Percentiles rank a stretch among this genome's conserved stretches.
These are phyloP conservation scores for Oropetium thomaeum DNA, from an alignment of 176 grass and related monocot species.

Conservation along the genomic window DNA sequence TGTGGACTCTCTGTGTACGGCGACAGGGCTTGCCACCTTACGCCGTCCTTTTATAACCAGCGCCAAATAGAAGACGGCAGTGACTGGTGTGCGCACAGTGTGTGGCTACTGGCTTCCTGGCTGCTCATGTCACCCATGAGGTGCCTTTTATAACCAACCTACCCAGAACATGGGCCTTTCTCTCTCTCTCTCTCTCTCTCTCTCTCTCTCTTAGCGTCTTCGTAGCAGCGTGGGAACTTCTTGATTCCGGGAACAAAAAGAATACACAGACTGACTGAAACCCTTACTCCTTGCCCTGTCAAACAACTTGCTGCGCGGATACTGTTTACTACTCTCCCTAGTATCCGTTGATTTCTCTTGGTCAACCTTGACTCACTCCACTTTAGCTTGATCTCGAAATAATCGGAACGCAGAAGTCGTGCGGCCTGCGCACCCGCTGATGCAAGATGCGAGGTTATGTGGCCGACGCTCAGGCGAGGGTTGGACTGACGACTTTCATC, in stretches of 20 bases:
- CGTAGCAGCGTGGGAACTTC: background rate
- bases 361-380: conserved; percentile 17
- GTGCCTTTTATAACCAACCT: conserved; percentile 23
- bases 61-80: background rate
- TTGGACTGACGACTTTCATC: background rate
- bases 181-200: too few species aligned
- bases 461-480: background rate
- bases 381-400: background rate
- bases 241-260: background rate
- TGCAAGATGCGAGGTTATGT: background rate
- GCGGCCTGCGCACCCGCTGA: background rate
- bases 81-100: background rate
- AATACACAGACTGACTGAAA: background rate
- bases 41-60: conserved; percentile 10
- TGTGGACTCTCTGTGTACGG: background rate
- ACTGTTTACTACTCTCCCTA: background rate
- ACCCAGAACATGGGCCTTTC: background rate
- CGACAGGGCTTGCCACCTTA: background rate
- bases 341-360: background rate
- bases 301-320: background rate
- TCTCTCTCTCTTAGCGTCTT: too few species aligned
- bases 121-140: background rate
- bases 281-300: background rate
- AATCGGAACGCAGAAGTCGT: background rate
- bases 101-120: background rate